Base-by-base conservation (phyloP, 805 yeast species). In the Blastobotrys peoriensis region DNA sequence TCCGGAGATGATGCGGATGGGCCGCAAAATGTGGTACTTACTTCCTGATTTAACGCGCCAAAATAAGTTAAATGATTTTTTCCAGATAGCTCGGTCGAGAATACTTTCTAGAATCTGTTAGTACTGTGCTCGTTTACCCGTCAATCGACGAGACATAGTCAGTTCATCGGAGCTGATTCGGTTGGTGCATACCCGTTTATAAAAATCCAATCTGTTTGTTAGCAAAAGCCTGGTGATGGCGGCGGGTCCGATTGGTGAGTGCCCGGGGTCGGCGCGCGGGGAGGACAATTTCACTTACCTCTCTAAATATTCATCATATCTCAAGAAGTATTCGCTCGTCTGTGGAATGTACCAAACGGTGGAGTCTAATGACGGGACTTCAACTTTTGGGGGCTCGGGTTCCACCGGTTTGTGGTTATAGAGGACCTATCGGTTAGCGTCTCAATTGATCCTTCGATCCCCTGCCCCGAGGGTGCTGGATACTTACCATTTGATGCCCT, bases 51-150 rank as follows among this genome's bases (percentile, higher is more conserved):
- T 37, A 78, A 71, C 0, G 98, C 98, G 57, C 93, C 94, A 61
- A 89, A 89, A 61, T 76, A 93, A 0, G 96, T 86, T 46, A 91
- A 72, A 56, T 94, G 83, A 15, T 96, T 83, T 57, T 87, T 86
- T 10, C 98, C 98, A 0, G 97, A 86, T 40, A 91, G 83, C 65
- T 93, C 98, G 67, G 98, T 93, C 9, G 88, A 93, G 65, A 93
- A 93, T 61, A 86, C 85, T 53, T 79, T 79, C 41, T 56, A 43
- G 21, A 41, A 27, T 8, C 9, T 3, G 41, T 39, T 39, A 33
- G 44, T 16, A n/a, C n/a, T n/a, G n/a, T n/a, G n/a, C n/a, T n/a
- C n/a, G n/a, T n/a, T n/a, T n/a, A n/a, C n/a, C n/a, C n/a, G n/a
- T n/a, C n/a, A n/a, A n/a, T n/a, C n/a, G n/a, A n/a, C n/a, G n/a